Evolutionary conservation across 192 early-diverging fungal genomes (phyloP).

Genomic region (Coemansia interrupta): DNA sequence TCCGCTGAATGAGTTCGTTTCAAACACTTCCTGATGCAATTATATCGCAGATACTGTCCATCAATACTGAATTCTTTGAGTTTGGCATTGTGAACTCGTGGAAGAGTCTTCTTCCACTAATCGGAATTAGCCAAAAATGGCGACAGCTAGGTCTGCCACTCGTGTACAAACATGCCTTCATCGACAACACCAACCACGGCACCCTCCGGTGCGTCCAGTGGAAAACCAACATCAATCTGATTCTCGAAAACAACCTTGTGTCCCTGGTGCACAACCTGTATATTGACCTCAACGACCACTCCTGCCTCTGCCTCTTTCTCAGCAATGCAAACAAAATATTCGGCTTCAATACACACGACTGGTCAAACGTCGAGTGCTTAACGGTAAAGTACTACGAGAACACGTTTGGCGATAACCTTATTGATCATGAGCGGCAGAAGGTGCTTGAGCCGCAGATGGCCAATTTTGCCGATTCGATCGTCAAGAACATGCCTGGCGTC

Average conservation of each 20-base stretch:
- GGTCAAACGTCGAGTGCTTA: constrained; percentile 2
- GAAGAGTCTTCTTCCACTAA: constrained; percentile 1
- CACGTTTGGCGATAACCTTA: constrained; percentile 1
- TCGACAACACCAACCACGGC: constrained; percentile 1
- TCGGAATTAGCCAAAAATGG: not conserved
- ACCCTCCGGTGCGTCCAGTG: not conserved
- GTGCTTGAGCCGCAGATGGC: constrained; percentile 1
- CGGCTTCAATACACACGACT: not conserved
- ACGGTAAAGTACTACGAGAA: constrained; percentile 8
- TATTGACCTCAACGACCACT: constrained; percentile 5
- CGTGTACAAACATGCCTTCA: constrained; percentile 1
- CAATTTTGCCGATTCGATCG: constrained; percentile 1
- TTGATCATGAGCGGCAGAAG: not conserved
- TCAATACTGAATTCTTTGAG: constrained; percentile 1
- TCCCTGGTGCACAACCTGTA: not conserved
- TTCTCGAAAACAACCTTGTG: not conserved
- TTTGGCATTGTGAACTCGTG: constrained; percentile 7
- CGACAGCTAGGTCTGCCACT: not conserved
- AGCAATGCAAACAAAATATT: not conserved
- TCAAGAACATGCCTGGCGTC: constrained; percentile 1
- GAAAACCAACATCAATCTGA: constrained; percentile 5
- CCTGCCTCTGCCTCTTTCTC: not conserved
- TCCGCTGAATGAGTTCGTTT: not conserved
- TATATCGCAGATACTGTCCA: not conserved
- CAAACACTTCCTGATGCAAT: not conserved